Evolutionary conservation across 805 yeast species (phyloP).

Genomic region (Candida alai): DNA sequence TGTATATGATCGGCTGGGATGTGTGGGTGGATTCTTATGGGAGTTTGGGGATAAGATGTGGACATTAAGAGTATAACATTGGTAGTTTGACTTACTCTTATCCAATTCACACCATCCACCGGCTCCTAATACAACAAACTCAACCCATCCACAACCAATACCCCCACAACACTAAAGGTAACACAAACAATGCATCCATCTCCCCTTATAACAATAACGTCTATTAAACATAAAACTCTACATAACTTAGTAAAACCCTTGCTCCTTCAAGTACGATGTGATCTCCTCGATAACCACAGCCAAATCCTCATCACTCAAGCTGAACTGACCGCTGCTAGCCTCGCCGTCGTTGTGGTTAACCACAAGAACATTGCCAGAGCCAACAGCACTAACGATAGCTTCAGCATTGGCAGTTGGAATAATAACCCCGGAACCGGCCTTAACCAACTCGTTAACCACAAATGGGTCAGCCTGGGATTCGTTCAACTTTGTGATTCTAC

Average conservation of each 20-base stretch:
- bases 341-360: slow-evolving; percentile 19
- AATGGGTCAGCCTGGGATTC: slow-evolving; percentile 40
- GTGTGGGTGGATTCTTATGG: too few species aligned
- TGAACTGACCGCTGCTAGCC: slow-evolving; percentile 11
- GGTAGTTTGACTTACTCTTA: too few species aligned
- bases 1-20: too few species aligned
- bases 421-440: slow-evolving; percentile 91
- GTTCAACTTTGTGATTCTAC: slow-evolving; percentile 63
- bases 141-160: too few species aligned
- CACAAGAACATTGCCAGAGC: slow-evolving; percentile 53
- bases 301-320: slow-evolving; percentile 18
- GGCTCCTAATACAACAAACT: too few species aligned
- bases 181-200: too few species aligned
- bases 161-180: too few species aligned
- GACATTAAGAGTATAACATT: too few species aligned
- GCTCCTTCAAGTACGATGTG: slow-evolving; percentile 68
- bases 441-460: slow-evolving; percentile 69
- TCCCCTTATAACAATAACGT: too few species aligned
- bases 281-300: slow-evolving; percentile 62
- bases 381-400: slow-evolving; percentile 54
- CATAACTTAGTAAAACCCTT: slow-evolving; percentile 71
- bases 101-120: too few species aligned
- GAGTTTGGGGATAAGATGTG: too few species aligned
- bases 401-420: slow-evolving; percentile 44
- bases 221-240: too few species aligned